Evolutionary conservation across 1,284 basidiomycete genomes (phyloP).

Genomic region (Puccinia horiana): DNA sequence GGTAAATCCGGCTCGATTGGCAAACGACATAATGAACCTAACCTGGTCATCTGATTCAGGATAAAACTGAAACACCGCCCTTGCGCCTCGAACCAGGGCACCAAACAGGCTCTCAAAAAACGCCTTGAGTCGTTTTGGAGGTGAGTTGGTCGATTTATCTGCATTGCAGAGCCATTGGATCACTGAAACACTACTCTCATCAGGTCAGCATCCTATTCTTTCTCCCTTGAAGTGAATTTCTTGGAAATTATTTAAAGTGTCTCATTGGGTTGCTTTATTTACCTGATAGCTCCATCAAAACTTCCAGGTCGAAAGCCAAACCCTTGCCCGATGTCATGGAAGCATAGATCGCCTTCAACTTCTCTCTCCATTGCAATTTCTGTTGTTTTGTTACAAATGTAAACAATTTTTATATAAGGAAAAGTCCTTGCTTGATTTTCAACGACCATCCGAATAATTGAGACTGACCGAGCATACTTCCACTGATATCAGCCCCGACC

Average conservation of each 20-base stretch:
- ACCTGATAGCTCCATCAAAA: conserved; percentile 98
- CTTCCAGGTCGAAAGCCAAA: conserved; percentile 84
- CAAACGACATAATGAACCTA: conserved; percentile 87
- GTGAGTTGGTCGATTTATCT: conserved; percentile 87
- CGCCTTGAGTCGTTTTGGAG: conserved; percentile 81
- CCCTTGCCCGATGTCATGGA: conserved; percentile 61
- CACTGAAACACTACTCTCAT: conserved; percentile 78
- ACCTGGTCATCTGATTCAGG: conserved; percentile 93
- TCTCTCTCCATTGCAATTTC: conserved; percentile 92
- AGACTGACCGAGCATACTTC: conserved; percentile 86
- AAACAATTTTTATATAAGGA: too few species aligned
- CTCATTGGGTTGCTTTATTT: neutral
- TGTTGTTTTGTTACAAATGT: conserved; percentile 61
- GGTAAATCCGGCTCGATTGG: conserved; percentile 92
- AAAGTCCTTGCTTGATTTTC: too few species aligned
- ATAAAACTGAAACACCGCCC: conserved; percentile 94
- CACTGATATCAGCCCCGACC: conserved; percentile 92
- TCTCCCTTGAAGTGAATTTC: neutral
- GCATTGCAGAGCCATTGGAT: conserved; percentile 98
- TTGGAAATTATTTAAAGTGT: neutral
- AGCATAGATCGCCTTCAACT: conserved; percentile 79
- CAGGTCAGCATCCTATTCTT: neutral
- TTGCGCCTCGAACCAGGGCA: conserved; percentile 81
- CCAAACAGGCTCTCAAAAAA: conserved; percentile 98
- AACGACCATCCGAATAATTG: neutral